Conservation (phyloP, 306 rosid genomes). For the Gillenia trifoliata region DNA sequence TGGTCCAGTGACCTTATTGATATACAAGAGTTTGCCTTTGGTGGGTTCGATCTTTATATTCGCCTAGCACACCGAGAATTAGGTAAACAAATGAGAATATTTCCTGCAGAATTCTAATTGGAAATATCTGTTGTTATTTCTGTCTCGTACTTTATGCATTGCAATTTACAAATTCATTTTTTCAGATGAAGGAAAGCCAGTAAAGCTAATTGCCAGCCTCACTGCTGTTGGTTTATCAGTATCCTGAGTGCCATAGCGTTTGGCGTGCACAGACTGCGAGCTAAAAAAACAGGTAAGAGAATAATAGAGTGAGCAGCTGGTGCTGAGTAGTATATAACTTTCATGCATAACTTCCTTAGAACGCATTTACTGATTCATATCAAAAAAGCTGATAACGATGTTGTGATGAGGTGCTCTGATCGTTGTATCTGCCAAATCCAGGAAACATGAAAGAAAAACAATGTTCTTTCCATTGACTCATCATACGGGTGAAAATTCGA, state of each 20-base stretch:
- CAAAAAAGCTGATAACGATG: background rate
- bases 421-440: background rate
- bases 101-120: background rate
- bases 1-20: constrained; percentile 31
- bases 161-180: background rate
- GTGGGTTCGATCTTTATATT: constrained; percentile 13
- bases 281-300: constrained; percentile 14
- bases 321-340: background rate
- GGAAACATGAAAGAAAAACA: background rate
- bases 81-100: constrained; percentile 10
- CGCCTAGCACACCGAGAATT: constrained; percentile 33
- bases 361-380: background rate
- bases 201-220: constrained; percentile 13
- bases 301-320: background rate
- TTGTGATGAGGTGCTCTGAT: background rate
- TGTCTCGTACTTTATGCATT: background rate
- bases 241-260: background rate
- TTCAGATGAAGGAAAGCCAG: constrained; percentile 2
- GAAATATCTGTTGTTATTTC: background rate
- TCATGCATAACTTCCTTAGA: background rate
- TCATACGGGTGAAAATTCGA: background rate
- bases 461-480: no score
- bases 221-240: background rate
- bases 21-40: background rate
- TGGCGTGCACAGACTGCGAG: background rate